Base-by-base conservation (phyloP, 176 grass and related monocot genomes). In the Oryza glaberrima region DNA sequence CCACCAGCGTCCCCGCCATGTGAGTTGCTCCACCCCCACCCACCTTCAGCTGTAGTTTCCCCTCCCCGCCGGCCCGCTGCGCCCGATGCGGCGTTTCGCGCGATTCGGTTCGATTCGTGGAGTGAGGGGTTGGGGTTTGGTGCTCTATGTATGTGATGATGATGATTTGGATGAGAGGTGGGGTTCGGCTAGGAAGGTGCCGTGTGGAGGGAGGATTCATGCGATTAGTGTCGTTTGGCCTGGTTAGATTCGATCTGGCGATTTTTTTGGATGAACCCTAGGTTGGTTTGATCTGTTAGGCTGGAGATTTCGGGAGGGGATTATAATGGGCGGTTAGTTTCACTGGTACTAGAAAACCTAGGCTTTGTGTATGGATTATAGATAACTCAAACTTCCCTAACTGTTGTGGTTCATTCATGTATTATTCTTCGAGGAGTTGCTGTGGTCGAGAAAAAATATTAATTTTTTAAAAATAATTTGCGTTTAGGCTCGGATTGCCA, bases 1-100 rank as follows among this genome's bases (percentile, higher is more conserved):
- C 94, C 87, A 90, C 94, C 70, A 89, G 81, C 78, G 87, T 96
- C 7, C 90, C 89, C 34, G 82, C 86, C 74, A 93, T 96, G 94
- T 93, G 86, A 93, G 94, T 44, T 44, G 7, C 58, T 9, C 49
- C 16, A 4, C 11, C 0, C 8, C 44, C 41, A 20, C 35, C 14
- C 16, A 2, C 23, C 13, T 28, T 30, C 7, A 26, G 4, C 19
- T 15, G 3, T 47, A 17, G 67, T 43, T 17, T 17, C 35, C 1
- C 28, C 28, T 30, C 28, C 63, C n/a, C 58, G 17, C 51, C 51
- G 1, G 7, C 43, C 43, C 43, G 9, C 52, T 19, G 56, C 58
- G 20, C 43, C 65, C 36, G 77, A 11, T 38, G 32, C 10, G 20
- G 8, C 38, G 52, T 11, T 28, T 28, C 67, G 65, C 67, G 48